Percentiles rank a stretch among this genome's conserved stretches.
phyloP scores from a whole-genome alignment of 1,284 basidiomycete genomes.

The Fomitiporia mediterranea region DNA sequence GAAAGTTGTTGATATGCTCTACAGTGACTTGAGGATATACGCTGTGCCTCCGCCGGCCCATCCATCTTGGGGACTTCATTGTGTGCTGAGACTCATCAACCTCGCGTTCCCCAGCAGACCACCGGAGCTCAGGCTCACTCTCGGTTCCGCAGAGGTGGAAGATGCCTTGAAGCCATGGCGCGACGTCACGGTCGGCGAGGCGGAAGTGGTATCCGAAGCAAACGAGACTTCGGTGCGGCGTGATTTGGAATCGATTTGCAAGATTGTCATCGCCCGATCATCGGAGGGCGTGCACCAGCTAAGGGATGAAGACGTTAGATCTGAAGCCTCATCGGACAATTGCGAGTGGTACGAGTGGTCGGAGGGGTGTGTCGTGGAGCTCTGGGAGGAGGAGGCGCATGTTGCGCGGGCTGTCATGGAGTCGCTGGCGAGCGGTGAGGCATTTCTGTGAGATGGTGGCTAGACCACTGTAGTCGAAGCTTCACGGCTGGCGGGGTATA shows the following conservation, averaged over 20 bases:
- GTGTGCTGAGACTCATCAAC: constrained; percentile 63
- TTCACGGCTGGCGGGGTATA: neutral
- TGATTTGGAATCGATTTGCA: constrained; percentile 35
- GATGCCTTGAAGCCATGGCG: constrained; percentile 46
- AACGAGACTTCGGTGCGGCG: constrained; percentile 45
- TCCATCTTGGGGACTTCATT: constrained; percentile 72
- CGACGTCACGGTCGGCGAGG: constrained; percentile 46
- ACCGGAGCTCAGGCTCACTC: constrained; percentile 20
- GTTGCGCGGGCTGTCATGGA: constrained; percentile 47
- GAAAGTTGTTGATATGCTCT: constrained; percentile 16
- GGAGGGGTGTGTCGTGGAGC: constrained; percentile 31
- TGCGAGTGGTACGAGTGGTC: constrained; percentile 32
- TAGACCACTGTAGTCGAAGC: neutral
- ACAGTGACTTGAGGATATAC: constrained; percentile 74
- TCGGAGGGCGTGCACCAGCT: constrained; percentile 22
- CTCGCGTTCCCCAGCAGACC: constrained; percentile 28
- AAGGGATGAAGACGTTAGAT: constrained; percentile 21
- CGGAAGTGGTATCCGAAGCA: constrained; percentile 36
- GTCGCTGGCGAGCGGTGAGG: constrained; percentile 2
- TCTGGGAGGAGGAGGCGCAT: constrained; percentile 47
- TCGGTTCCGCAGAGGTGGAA: constrained; percentile 28
- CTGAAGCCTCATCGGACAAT: neutral
- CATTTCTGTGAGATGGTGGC: too few species aligned
- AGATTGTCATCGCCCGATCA: constrained; percentile 23
- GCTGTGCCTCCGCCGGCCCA: constrained; percentile 51